Evolutionary conservation across 139 green algal species (phyloP).

Genomic region (Gonium pectorale): DNA sequence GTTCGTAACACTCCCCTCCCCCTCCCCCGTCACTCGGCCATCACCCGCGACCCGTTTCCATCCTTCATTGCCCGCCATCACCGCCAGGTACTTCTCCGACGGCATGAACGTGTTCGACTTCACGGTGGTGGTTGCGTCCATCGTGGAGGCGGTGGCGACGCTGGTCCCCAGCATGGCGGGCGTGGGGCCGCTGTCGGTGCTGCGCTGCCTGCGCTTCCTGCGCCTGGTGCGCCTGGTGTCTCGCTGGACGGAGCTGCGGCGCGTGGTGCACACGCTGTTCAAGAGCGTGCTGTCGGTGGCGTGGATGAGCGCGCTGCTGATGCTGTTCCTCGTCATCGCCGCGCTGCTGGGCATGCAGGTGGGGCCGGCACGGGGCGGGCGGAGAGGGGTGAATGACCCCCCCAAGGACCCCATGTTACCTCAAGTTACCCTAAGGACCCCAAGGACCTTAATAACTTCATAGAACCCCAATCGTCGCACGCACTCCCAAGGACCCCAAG

Average conservation of each 20-base stretch:
- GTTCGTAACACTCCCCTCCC: too few relatives aligned
- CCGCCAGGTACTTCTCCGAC: not conserved
- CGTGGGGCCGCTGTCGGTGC: not conserved
- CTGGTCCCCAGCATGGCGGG: not conserved
- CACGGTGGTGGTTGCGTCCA: not conserved
- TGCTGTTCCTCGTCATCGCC: slow-evolving; percentile 23
- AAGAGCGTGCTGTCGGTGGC: not conserved
- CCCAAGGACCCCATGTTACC: too few relatives aligned
- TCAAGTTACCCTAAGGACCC: too few relatives aligned
- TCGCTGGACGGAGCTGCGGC: slow-evolving; percentile 7
- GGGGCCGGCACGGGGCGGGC: not conserved
- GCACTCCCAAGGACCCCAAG: too few relatives aligned
- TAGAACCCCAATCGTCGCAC: too few relatives aligned
- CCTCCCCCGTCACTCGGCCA: not conserved
- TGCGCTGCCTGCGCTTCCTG: slow-evolving; percentile 24
- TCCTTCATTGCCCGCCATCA: not conserved
- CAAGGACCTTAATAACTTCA: too few relatives aligned
- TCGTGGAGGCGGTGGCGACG: slow-evolving; percentile 5
- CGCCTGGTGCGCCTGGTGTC: slow-evolving; percentile 18
- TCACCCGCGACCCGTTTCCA: not conserved
- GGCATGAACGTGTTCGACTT: slow-evolving; percentile 29
- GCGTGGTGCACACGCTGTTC: not conserved
- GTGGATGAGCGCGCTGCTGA: slow-evolving; percentile 15
- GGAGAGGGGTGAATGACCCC: not conserved
- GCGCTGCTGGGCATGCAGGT: slow-evolving; percentile 25